Conservation (phyloP, 371 early-diverging fungal species). For the Mucor mucedo region DNA sequence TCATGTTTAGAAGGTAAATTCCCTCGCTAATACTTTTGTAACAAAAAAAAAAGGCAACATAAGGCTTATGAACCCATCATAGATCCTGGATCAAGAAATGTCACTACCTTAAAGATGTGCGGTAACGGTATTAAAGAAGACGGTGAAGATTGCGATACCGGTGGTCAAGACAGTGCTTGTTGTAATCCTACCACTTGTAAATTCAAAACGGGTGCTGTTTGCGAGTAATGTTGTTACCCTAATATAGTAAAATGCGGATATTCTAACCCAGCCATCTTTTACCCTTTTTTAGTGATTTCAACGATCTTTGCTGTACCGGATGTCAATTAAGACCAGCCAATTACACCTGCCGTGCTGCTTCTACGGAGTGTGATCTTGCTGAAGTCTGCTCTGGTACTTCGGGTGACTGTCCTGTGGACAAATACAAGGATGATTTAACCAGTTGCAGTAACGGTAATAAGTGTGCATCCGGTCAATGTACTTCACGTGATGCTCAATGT, state of each 20-base stretch:
- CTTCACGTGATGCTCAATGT: constrained; percentile 87
- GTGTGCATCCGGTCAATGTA: constrained; percentile 93
- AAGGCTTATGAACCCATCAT: constrained; percentile 18
- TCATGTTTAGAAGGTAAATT: constrained; percentile 62
- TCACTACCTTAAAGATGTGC: constrained; percentile 71
- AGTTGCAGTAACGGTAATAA: constrained; percentile 65
- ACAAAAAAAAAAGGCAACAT: background rate
- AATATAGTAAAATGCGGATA: background rate
- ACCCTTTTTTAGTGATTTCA: constrained; percentile 64
- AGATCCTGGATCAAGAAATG: constrained; percentile 64
- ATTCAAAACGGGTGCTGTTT: constrained; percentile 77
- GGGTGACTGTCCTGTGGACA: constrained; percentile 81
- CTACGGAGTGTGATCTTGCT: constrained; percentile 82
- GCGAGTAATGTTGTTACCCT: constrained; percentile 59
- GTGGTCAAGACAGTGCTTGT: constrained; percentile 74
- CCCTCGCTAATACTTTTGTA: background rate
- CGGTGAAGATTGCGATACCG: constrained; percentile 96
- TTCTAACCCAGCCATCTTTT: no score
- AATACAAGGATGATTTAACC: constrained; percentile 69
- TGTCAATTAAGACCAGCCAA: constrained; percentile 75
- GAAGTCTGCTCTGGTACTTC: constrained; percentile 83
- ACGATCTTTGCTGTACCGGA: constrained; percentile 83
- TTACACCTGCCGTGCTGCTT: constrained; percentile 79
- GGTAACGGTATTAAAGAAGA: constrained; percentile 94
- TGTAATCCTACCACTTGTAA: constrained; percentile 86